Evolutionary conservation across 495 filamentous ascomycete species (phyloP).

Genomic region (Cercophora newfieldiana): DNA sequence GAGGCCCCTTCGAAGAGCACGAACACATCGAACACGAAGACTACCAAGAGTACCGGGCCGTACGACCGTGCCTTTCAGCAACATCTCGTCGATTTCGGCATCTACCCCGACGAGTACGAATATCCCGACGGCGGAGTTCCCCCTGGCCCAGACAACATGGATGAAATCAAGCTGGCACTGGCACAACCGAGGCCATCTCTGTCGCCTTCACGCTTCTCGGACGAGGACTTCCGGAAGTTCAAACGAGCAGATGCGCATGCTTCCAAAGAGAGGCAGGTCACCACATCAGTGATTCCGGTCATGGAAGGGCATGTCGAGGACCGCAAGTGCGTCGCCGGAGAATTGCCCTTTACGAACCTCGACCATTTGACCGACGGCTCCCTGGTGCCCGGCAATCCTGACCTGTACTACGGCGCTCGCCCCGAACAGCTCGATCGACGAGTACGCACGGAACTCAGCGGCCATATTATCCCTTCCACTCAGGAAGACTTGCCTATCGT

Average conservation of each 20-base stretch:
- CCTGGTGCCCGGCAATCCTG: not conserved
- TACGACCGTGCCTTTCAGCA: conserved; percentile 25
- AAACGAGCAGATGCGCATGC: conserved; percentile 4
- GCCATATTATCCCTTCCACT: not conserved
- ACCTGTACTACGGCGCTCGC: not conserved
- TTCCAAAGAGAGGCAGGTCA: not conserved
- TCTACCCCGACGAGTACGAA: conserved; percentile 15
- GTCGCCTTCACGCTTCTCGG: not conserved
- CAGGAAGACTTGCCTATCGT: not conserved
- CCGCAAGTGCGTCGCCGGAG: not conserved
- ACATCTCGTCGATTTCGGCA: conserved; percentile 19
- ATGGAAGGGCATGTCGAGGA: not conserved
- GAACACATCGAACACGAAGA: conserved; percentile 4
- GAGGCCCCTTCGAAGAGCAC: conserved; percentile 13
- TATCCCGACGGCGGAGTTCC: conserved; percentile 14
- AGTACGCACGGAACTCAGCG: not conserved
- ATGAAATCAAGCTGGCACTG: conserved; percentile 4
- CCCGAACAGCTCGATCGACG: not conserved
- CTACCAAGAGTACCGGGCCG: conserved; percentile 19
- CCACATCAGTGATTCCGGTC: not conserved
- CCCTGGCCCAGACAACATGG: conserved; percentile 18
- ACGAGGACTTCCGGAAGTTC: conserved; percentile 1
- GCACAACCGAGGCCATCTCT: conserved; percentile 1
- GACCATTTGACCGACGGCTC: not conserved
- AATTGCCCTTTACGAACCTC: conserved; percentile 4